phyloP scores from a whole-genome alignment of 805 yeast species.

The Metschnikowia dekortorum region DNA sequence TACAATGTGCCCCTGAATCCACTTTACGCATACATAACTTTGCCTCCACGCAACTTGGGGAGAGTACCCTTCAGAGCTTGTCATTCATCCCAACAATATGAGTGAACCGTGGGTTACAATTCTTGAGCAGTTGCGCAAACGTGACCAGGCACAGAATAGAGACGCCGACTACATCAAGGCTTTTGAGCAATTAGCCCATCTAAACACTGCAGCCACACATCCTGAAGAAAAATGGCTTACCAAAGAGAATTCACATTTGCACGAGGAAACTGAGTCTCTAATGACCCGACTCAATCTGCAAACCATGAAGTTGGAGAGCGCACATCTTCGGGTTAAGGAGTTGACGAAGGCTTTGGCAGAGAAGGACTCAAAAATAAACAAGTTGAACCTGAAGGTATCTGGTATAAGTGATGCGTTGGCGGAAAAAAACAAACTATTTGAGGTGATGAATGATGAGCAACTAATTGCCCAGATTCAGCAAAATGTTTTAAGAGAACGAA shows the following conservation, averaged over 20 bases:
- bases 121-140: slow-evolving; percentile 19
- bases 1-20: neutral
- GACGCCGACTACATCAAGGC: slow-evolving; percentile 31
- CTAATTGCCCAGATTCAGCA: slow-evolving; percentile 56
- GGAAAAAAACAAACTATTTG: slow-evolving; percentile 55
- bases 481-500: slow-evolving; percentile 39
- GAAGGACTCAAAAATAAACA: slow-evolving; percentile 7
- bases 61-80: too few relatives aligned
- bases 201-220: slow-evolving; percentile 8
- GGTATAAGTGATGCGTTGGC: slow-evolving; percentile 25
- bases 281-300: slow-evolving; percentile 22
- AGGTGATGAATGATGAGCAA: slow-evolving; percentile 62
- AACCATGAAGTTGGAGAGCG: slow-evolving; percentile 23
- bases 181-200: slow-evolving; percentile 26
- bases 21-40: neutral
- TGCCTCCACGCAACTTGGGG: neutral
- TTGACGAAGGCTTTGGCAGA: slow-evolving; percentile 12
- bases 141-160: slow-evolving; percentile 32
- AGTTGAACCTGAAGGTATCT: slow-evolving; percentile 16
- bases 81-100: slow-evolving; percentile 1
- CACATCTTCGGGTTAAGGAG: slow-evolving; percentile 16
- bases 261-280: slow-evolving; percentile 21
- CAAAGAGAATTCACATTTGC: slow-evolving; percentile 18
- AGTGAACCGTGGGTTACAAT: slow-evolving; percentile 23
- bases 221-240: slow-evolving; percentile 8